Base-by-base conservation (phyloP, 768 basidiomycete species). In the Suillus weaverae region DNA sequence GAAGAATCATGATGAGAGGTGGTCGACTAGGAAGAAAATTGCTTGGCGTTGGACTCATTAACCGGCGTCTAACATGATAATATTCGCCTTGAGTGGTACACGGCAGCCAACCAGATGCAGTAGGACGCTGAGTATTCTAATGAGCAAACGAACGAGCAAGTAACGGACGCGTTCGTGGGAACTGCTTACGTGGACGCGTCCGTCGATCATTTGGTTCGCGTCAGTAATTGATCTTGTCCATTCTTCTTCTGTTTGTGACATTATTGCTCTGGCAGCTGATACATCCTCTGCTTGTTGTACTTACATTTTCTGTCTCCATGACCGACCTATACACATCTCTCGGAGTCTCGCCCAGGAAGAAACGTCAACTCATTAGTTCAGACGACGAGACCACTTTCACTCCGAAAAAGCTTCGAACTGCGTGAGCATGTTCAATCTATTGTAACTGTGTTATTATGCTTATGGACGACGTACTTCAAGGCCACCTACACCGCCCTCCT, bases 271-370 rank as follows among this genome's bases (percentile, higher is more conserved):
- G 35, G n/a, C n/a, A 36, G 35, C 55, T 69, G 66, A 64, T 70
- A 64, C 56, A 59, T 50, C 62, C 46, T 54, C 39, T 65, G 36
- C 26, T 54, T 55, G 57, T 48, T 64, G 53, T 48, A 57, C 51
- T 55, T 64, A 67, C 67, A 63, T 53, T 62, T 38, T 35, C 60
- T 62, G 63, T 11, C 44, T 43, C 11, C 20, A 84, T 90, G 89
- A 84, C 87, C 20, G 84, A 86, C 70, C 75, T 89, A 16, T 90
- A 89, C 73, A 77, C 86, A 48, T 76, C 84, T 18, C 83, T 92
- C 30, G 79, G 82, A 53, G 78, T 91, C 57, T 91, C 90, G 41
- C 90, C 89, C 0, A 83, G 73, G 70, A 92, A 91, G 80, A 91
- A 89, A 75, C 86, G 91, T 62, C 77, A 77, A 62, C 79, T 81